A percentile compares a stretch with the other conserved stretches of the same genome.
phyloP scores from a whole-genome alignment of 345 rosid species.

The Eucalyptus sp. region DNA sequence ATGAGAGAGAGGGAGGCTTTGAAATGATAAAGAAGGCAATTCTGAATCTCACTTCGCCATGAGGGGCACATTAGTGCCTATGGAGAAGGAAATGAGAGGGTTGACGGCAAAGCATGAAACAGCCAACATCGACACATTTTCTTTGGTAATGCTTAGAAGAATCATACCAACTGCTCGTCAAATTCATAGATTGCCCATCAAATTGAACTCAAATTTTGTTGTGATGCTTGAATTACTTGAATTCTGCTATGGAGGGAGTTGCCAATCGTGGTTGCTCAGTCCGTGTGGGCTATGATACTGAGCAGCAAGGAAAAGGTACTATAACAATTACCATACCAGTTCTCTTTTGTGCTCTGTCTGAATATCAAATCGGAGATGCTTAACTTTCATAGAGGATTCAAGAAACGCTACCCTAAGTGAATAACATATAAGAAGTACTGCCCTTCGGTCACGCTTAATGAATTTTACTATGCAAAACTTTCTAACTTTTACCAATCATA shows the following conservation, averaged over 20 bases:
- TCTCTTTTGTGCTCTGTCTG: not conserved
- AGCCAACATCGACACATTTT: constrained; percentile 68
- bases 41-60: constrained; percentile 53
- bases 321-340: not conserved
- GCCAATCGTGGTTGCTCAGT: constrained; percentile 92
- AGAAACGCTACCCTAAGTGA: not conserved
- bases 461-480: not conserved
- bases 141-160: constrained; percentile 45
- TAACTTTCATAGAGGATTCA: not conserved
- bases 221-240: not conserved
- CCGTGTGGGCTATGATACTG: constrained; percentile 88
- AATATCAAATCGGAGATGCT: not conserved
- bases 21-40: no score
- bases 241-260: constrained; percentile 42
- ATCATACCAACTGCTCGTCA: not conserved
- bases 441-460: not conserved
- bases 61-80: constrained; percentile 67
- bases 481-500: not conserved
- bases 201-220: not conserved
- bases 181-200: not conserved
- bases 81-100: constrained; percentile 92
- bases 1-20: not conserved
- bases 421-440: not conserved
- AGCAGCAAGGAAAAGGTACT: constrained; percentile 79
- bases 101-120: constrained; percentile 89